Conservation (phyloP, 805 yeast species). For the Candida argentea region DNA sequence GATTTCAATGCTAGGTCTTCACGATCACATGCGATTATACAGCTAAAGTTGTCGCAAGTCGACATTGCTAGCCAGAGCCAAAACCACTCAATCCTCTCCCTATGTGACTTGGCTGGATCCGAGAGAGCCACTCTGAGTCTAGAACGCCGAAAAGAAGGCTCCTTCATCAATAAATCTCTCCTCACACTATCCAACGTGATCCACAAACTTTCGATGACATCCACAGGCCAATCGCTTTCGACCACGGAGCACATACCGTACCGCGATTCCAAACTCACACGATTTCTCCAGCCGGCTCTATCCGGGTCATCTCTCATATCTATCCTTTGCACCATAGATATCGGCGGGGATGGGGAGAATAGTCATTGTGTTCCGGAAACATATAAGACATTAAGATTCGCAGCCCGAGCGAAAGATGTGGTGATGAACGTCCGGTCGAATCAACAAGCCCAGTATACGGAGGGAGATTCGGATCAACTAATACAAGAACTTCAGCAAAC, state of each 20-base stretch:
- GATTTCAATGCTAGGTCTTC: constrained; percentile 84
- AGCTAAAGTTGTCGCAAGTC: constrained; percentile 45
- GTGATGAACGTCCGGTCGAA: constrained; percentile 54
- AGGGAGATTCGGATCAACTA: constrained; percentile 28
- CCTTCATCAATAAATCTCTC: constrained; percentile 84
- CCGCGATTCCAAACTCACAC: constrained; percentile 85
- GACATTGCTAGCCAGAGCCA: constrained; percentile 31
- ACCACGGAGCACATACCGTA: constrained; percentile 69
- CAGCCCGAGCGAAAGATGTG: constrained; percentile 86
- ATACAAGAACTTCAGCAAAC: constrained; percentile 49
- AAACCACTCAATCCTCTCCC: constrained; percentile 53
- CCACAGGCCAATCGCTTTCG: constrained; percentile 12
- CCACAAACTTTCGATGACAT: constrained; percentile 49
- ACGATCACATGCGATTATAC: constrained; percentile 84
- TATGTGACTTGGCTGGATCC: constrained; percentile 97
- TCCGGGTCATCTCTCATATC: constrained; percentile 80
- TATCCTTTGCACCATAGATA: constrained; percentile 78
- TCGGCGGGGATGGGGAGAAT: constrained; percentile 27
- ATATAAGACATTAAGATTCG: constrained; percentile 79
- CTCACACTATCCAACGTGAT: constrained; percentile 90
- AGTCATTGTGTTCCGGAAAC: constrained; percentile 62
- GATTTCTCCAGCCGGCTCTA: constrained; percentile 84
- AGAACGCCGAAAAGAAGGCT: constrained; percentile 88
- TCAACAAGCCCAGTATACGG: constrained; percentile 26
- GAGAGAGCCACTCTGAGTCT: constrained; percentile 61